Percentiles rank a stretch among this genome's conserved stretches.
Conservation (phyloP, 139 green algal species). For the Chlamydomonas applanata region DNA sequence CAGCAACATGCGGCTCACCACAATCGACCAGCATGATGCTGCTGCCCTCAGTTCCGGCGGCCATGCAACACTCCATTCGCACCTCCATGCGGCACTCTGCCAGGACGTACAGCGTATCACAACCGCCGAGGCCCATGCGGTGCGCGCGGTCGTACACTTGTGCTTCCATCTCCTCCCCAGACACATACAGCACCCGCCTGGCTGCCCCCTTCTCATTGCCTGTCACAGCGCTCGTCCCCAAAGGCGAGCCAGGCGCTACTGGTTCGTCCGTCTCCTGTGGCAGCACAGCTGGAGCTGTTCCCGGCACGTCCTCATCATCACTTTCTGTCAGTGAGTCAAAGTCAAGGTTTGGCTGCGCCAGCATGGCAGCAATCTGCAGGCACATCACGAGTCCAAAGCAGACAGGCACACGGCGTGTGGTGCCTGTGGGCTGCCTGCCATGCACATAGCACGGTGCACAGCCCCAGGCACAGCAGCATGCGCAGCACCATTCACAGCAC, state of each 20-base stretch:
- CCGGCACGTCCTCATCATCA: not conserved
- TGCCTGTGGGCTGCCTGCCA: too few species aligned
- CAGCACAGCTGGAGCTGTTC: too few species aligned
- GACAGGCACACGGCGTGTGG: not conserved
- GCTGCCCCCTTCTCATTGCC: too few species aligned
- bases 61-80: too few species aligned
- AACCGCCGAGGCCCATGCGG: constrained; percentile 61
- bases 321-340: constrained; percentile 19
- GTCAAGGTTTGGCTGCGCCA: constrained; percentile 26
- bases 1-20: too few species aligned
- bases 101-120: constrained; percentile 25
- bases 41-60: too few species aligned
- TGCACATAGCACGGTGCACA: not conserved
- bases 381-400: not conserved
- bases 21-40: too few species aligned
- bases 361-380: constrained; percentile 36
- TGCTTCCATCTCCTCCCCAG: constrained; percentile 70
- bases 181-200: constrained; percentile 75
- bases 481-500: too few species aligned
- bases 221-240: too few species aligned
- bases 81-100: constrained; percentile 20
- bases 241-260: too few species aligned
- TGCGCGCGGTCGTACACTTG: constrained; percentile 67
- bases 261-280: too few species aligned
- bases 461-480: too few species aligned